These are phyloP conservation scores for Kodamaea neixiangensis DNA, from an alignment of 805 yeast genomes.

Conservation along the genomic window DNA sequence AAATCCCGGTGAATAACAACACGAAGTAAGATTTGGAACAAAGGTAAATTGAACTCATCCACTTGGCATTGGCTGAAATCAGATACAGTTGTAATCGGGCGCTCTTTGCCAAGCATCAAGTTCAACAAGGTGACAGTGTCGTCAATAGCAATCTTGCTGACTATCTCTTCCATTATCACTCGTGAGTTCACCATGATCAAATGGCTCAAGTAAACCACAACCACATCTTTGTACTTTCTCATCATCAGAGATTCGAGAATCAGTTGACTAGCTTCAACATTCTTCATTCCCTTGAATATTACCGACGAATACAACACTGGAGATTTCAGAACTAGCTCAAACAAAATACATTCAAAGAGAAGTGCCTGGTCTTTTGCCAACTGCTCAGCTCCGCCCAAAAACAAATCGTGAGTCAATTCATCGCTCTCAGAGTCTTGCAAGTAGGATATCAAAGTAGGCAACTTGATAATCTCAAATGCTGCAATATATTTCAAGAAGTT, in stretches of 20 bases:
- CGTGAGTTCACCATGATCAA: slow-evolving; percentile 21
- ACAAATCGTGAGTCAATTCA: slow-evolving; percentile 10
- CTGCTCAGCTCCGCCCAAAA: slow-evolving; percentile 11
- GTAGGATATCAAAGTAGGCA: slow-evolving; percentile 4
- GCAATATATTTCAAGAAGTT: slow-evolving; percentile 19
- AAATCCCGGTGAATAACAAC: slow-evolving; percentile 20
- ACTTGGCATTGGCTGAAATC: slow-evolving; percentile 20
- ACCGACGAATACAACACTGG: slow-evolving; percentile 14
- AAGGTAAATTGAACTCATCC: slow-evolving; percentile 39
- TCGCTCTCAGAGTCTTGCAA: slow-evolving; percentile 12
- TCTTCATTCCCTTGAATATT: slow-evolving; percentile 16
- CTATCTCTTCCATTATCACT: slow-evolving; percentile 23
- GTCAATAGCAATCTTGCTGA: slow-evolving; percentile 17
- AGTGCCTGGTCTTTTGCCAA: slow-evolving; percentile 10
- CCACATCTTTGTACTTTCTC: slow-evolving; percentile 9
- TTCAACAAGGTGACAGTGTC: slow-evolving; percentile 22
- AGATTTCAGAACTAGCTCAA: slow-evolving; percentile 15
- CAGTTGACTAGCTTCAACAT: slow-evolving; percentile 5
- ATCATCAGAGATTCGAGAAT: slow-evolving; percentile 8
- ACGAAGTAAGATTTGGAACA: slow-evolving; percentile 31
- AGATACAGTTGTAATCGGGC: slow-evolving; percentile 5
- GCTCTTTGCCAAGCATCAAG: slow-evolving; percentile 12
- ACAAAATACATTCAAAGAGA: slow-evolving; percentile 16
- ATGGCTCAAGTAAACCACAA: slow-evolving; percentile 15
- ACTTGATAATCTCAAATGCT: slow-evolving; percentile 18